Percentiles rank a stretch among this genome's conserved stretches.
phyloP scores from a whole-genome alignment of 2,329 filamentous ascomycete genomes.

The Apiospora koreana region DNA sequence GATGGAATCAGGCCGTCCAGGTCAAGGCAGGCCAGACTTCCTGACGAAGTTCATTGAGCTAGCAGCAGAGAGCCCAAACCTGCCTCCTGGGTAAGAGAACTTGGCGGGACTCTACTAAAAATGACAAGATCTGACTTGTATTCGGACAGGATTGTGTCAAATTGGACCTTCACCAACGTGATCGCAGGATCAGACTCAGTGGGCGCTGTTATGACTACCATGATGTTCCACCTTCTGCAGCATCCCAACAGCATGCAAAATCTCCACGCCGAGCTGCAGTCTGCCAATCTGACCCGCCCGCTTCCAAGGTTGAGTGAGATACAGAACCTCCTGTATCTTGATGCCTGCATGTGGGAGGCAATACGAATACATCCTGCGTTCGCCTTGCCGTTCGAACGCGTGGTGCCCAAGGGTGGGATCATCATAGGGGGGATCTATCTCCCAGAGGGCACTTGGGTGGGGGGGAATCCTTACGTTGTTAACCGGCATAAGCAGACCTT shows the following conservation, averaged over 20 bases:
- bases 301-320: constrained; percentile 28
- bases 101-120: too few relatives aligned
- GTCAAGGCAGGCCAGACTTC: too few relatives aligned
- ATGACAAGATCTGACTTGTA: neutral
- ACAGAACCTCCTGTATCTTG: constrained; percentile 35
- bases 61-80: neutral
- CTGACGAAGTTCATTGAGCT: too few relatives aligned
- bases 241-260: constrained; percentile 25
- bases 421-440: constrained; percentile 25
- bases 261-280: constrained; percentile 29
- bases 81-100: neutral
- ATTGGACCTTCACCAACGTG: constrained; percentile 33
- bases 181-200: constrained; percentile 32
- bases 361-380: constrained; percentile 38
- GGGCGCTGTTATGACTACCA: constrained; percentile 30
- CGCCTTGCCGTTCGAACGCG: constrained; percentile 24
- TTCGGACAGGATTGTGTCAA: constrained; percentile 23
- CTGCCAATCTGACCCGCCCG: constrained; percentile 22
- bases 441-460: constrained; percentile 19
- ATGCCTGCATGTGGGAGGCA: constrained; percentile 34
- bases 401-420: constrained; percentile 22
- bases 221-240: constrained; percentile 28
- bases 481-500: constrained; percentile 25
- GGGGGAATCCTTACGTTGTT: constrained; percentile 25
- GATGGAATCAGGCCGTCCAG: too few relatives aligned